Conservation (phyloP, 495 filamentous ascomycete species). For the Podospora pseudoanserina region DNA sequence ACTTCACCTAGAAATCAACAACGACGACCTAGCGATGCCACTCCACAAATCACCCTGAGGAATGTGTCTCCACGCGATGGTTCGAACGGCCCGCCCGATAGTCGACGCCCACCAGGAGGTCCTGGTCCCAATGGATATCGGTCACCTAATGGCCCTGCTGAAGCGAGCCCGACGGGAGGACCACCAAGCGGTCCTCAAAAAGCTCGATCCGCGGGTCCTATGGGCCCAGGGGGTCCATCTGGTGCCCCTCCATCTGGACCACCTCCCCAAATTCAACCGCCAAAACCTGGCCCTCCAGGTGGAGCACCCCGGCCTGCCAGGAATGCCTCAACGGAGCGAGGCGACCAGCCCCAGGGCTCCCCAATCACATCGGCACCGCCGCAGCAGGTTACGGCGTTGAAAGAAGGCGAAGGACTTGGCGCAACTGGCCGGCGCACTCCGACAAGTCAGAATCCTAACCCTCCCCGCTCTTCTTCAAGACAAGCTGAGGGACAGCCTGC, state of each 20-base stretch:
- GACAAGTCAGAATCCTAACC: constrained; percentile 34
- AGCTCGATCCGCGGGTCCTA: constrained; percentile 62
- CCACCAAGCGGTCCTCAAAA: constrained; percentile 42
- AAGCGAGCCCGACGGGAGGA: constrained; percentile 32
- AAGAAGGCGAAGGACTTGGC: constrained; percentile 43
- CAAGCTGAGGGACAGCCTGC: constrained; percentile 26
- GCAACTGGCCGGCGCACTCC: constrained; percentile 62
- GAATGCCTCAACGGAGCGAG: constrained; percentile 42
- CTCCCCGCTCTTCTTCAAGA: constrained; percentile 26
- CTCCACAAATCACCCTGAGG: constrained; percentile 32
- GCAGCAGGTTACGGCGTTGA: constrained; percentile 42
- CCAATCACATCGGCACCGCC: constrained; percentile 54
- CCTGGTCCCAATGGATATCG: constrained; percentile 38
- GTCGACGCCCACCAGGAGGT: constrained; percentile 49
- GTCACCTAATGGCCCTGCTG: constrained; percentile 32
- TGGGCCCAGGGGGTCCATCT: constrained; percentile 51
- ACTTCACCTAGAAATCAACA: constrained; percentile 30
- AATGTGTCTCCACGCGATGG: constrained; percentile 58
- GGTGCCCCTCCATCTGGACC: constrained; percentile 61
- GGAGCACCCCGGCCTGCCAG: constrained; percentile 30
- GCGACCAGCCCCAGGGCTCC: constrained; percentile 30
- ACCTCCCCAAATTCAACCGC: constrained; percentile 81
- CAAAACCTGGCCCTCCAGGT: constrained; percentile 53
- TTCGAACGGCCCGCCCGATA: constrained; percentile 54
- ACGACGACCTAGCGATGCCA: constrained; percentile 42